Evolutionary conservation across 2,329 filamentous ascomycete species (phyloP), one percentile per base, ranked within the genome.

Genomic region (Diaporthe citriasiana): DNA sequence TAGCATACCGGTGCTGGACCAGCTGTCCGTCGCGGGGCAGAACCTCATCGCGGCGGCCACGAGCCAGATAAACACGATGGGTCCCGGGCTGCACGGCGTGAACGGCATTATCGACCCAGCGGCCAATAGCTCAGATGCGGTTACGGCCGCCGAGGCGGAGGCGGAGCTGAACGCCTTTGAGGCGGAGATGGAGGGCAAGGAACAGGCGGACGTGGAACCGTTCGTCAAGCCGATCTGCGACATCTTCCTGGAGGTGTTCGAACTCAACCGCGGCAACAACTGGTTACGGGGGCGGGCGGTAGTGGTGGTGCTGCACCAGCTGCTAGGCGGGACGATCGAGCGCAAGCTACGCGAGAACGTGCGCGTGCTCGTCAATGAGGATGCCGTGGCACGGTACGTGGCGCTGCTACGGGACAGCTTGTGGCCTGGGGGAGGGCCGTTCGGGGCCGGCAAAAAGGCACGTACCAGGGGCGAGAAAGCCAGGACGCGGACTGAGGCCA

Each of bases 161-260:
- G 96, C 96, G 0, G 97, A 98, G 83, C 87, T 99, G 65, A 94
- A 95, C 73, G 96, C 96, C 0, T 98, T 97, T 79, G 70, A 98
- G 83, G 93, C 94, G 80, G 93, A 92, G 79, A 95, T 50, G 4
- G 96, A 98, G 83, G 93, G 94, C 80, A 93, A 92, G 79, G 95
- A 98, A 78, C 87, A 75, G 33, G 65, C 73, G 60, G 74, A 75
- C 27, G 68, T 95, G 2, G 95, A 97, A 80, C 97, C 97, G 0
- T 98, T 99, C 80, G 97, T 99, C 79, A 99, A 98, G 82, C 97
- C 97, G 5, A 98, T 99, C 76, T 98, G 95, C 83, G 97, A 99
- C 82, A 92, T 99, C 75, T 99, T 99, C 84, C 89, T 99, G 22
- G 97, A 99, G 81, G 91, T 95, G 0, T 99, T 99, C 80, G 95